phyloP scores from a whole-genome alignment of 163 green algal genomes.

The Scenedesmus sp. region DNA sequence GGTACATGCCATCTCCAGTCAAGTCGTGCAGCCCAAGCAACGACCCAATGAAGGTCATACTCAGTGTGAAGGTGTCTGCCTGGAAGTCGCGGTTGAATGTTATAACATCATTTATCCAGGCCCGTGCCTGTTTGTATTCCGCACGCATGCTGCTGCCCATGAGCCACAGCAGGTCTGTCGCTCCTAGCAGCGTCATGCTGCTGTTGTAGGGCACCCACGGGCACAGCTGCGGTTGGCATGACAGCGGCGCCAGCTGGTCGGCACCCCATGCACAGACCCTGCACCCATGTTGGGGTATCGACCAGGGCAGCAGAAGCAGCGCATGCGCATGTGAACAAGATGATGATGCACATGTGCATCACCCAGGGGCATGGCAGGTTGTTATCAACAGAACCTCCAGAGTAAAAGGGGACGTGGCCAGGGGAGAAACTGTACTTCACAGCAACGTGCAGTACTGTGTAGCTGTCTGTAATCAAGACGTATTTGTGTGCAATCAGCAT shows the following conservation, averaged over 20 bases:
- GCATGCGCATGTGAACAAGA: not conserved
- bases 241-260: not conserved
- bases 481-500: too few relatives aligned
- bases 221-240: not conserved
- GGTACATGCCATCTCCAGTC: not conserved
- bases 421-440: too few relatives aligned
- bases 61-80: not conserved
- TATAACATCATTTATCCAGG: conserved; percentile 6
- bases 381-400: too few relatives aligned
- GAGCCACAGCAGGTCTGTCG: not conserved
- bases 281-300: not conserved
- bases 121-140: not conserved
- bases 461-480: not conserved
- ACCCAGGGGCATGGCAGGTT: not conserved
- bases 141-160: not conserved
- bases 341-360: not conserved
- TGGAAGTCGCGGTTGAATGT: not conserved
- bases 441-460: not conserved
- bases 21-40: not conserved
- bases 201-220: conserved; percentile 18
- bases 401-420: too few relatives aligned
- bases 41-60: not conserved
- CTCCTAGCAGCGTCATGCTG: conserved; percentile 15
- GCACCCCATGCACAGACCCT: conserved; percentile 1
- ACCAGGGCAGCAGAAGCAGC: not conserved